Conservation (phyloP, 75 land plant species). For the Adiantum capillusveneris region DNA sequence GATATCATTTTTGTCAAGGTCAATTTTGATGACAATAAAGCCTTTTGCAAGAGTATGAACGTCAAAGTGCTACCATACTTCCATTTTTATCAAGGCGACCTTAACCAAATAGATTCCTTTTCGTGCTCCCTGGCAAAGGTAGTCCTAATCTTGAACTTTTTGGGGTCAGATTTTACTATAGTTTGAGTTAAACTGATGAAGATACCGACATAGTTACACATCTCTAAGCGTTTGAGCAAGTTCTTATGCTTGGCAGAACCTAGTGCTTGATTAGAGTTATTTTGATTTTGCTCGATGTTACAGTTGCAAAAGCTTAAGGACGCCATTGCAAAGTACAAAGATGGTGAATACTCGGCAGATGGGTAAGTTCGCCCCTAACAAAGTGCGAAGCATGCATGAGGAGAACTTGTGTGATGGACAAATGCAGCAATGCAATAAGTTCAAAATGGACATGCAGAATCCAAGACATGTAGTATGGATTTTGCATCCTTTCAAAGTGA, state of each 20-base stretch:
- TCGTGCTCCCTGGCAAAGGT: slow-evolving; percentile 29
- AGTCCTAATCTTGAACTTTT: background rate
- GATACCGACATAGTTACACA: background rate
- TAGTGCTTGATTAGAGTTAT: background rate
- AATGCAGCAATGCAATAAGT: no score
- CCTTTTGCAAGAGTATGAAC: slow-evolving; percentile 28
- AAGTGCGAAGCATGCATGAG: no score
- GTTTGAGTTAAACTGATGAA: background rate
- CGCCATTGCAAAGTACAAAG: slow-evolving; percentile 16
- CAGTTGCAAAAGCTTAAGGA: slow-evolving; percentile 27
- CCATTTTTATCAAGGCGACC: slow-evolving; percentile 23
- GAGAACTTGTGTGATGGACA: no score
- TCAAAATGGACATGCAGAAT: no score
- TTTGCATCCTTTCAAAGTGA: no score
- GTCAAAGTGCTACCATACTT: slow-evolving; percentile 30
- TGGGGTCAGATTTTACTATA: background rate
- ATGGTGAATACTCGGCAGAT: background rate
- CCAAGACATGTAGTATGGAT: no score
- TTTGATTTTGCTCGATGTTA: background rate
- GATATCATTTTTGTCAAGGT: slow-evolving; percentile 23
- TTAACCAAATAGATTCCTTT: slow-evolving; percentile 19
- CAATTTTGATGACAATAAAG: slow-evolving; percentile 30
- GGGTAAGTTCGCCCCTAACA: no score
- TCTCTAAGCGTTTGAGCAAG: no score
- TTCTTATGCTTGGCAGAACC: no score